A percentile compares a stretch with the other conserved stretches of the same genome.
Evolutionary conservation across 495 filamentous ascomycete species (phyloP).

Genomic region (Aspergillus bridgeri): DNA sequence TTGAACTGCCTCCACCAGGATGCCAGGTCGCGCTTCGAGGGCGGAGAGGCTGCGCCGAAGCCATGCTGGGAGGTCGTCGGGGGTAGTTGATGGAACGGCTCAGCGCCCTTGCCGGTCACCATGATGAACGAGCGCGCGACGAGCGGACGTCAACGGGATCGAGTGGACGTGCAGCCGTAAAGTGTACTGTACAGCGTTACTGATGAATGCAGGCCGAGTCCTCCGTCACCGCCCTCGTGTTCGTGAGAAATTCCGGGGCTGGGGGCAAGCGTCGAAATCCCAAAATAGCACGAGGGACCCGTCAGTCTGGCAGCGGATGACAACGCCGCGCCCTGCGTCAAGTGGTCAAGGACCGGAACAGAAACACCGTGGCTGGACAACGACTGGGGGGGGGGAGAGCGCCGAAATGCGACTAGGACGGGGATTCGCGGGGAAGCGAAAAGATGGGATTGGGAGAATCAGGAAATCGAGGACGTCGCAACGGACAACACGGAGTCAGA

Average conservation of each 20-base stretch:
- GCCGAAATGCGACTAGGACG: not conserved
- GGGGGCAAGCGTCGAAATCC: slow-evolving; percentile 23
- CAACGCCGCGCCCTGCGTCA: slow-evolving; percentile 19
- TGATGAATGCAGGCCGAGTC: slow-evolving; percentile 8
- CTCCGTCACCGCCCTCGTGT: slow-evolving; percentile 37
- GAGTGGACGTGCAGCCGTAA: slow-evolving; percentile 5
- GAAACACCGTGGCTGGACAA: not conserved
- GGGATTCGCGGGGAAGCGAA: not conserved
- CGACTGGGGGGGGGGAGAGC: not conserved
- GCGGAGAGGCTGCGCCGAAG: slow-evolving; percentile 50
- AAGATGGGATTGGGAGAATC: slow-evolving; percentile 9
- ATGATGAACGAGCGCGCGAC: slow-evolving; percentile 27
- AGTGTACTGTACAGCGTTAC: too few species aligned
- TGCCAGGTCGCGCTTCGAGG: slow-evolving; percentile 75
- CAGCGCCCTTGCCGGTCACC: slow-evolving; percentile 42
- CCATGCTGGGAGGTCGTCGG: slow-evolving; percentile 30
- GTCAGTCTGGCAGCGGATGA: slow-evolving; percentile 17
- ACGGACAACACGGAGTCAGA: slow-evolving; percentile 2
- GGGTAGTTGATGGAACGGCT: slow-evolving; percentile 31
- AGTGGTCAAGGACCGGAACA: not conserved
- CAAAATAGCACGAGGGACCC: slow-evolving; percentile 33
- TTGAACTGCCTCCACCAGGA: slow-evolving; percentile 94
- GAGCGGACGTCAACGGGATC: slow-evolving; percentile 3
- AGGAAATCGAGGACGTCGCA: slow-evolving; percentile 10
- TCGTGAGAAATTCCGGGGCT: slow-evolving; percentile 36